Base-by-base conservation (phyloP, 495 filamentous ascomycete genomes). In the Tuber brumale region DNA sequence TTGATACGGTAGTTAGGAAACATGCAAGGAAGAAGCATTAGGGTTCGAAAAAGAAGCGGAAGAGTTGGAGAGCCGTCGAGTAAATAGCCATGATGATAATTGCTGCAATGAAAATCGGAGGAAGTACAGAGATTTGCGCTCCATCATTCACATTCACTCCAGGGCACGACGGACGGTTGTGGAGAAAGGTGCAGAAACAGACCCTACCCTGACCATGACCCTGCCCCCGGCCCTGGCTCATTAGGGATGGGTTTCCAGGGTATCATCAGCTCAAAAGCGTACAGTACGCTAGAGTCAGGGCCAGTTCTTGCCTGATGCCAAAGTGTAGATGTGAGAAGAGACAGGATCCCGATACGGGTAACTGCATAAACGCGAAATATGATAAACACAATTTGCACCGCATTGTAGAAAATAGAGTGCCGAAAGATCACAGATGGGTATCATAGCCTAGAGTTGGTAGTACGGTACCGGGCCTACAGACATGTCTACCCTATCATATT, bases 31-130 rank as follows among this genome's bases (percentile, higher is more conserved):
- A 66, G 10, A 14, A 31, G 23, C 4, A 66, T 66, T 66, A 66
- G 23, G 8, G 57, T 66, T n/a, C 27, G 27, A 66, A 66, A 66
- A 66, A 66, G 57, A 66, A 66, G 57, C 57, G 57, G 57, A 66
- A 66, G 27, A 31, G n/a, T 31, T 66, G 57, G 57, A 19, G 51
- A 12, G 57, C 57, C 10, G 12, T 66, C 12, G 3, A 31, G 27
- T 31, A 18, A 31, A 66, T 66, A 6, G 14, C 5, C 2, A 18
- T 66, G 10, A 14, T 66, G 12, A 31, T 66, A 66, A 66, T 66
- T 31, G 6, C 14, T 31, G 23, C 31, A 31, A 31, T 31, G 7
- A 66, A 14, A 66, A 31, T 5, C n/a, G 27, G n/a, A 66, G 12
- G n/a, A 66, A 66, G 27, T 1, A 12, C 3, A 66, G 57, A 66